phyloP scores from a whole-genome alignment of 2,329 filamentous ascomycete genomes.

The Arachnomyces sp. region DNA sequence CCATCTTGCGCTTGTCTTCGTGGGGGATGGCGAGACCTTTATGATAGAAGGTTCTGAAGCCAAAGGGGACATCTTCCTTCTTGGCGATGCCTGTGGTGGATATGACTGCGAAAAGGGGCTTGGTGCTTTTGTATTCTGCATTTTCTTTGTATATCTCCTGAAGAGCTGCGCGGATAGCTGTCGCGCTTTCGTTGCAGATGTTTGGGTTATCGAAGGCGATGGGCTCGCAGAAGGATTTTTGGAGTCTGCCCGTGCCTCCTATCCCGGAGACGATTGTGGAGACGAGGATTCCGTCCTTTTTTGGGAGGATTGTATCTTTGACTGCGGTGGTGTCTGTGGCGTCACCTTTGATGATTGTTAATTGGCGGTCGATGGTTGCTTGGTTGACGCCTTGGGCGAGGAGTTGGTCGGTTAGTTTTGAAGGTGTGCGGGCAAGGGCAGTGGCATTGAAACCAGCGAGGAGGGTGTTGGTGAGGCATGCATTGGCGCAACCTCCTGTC shows the following conservation, averaged over 20 bases:
- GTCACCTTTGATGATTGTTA: constrained; percentile 43
- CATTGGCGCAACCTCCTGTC: constrained; percentile 41
- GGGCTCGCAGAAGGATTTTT: constrained; percentile 15
- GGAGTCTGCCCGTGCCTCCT: constrained; percentile 16
- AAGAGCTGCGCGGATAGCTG: constrained; percentile 15
- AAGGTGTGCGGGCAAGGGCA: constrained; percentile 43
- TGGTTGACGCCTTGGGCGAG: constrained; percentile 31
- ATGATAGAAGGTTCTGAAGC: constrained; percentile 15
- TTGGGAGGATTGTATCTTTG: constrained; percentile 27
- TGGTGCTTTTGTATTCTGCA: not conserved
- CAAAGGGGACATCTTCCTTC: constrained; percentile 11
- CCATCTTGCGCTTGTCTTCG: constrained; percentile 16
- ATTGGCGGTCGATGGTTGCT: constrained; percentile 27
- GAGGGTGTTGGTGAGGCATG: constrained; percentile 38
- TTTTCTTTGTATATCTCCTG: constrained; percentile 13
- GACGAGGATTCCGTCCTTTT: constrained; percentile 23
- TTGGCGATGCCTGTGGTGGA: constrained; percentile 19
- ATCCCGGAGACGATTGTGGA: constrained; percentile 42
- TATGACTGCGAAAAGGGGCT: constrained; percentile 17
- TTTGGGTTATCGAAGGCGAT: constrained; percentile 18
- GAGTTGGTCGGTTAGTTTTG: constrained; percentile 41
- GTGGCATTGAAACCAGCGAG: constrained; percentile 37
- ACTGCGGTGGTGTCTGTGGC: constrained; percentile 36
- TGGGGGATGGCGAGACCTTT: constrained; percentile 20
- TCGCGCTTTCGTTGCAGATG: constrained; percentile 18